Evolutionary conservation across 2,329 filamentous ascomycete species (phyloP), one percentile per base, ranked within the genome.

Genomic region (Curvularia sp.): DNA sequence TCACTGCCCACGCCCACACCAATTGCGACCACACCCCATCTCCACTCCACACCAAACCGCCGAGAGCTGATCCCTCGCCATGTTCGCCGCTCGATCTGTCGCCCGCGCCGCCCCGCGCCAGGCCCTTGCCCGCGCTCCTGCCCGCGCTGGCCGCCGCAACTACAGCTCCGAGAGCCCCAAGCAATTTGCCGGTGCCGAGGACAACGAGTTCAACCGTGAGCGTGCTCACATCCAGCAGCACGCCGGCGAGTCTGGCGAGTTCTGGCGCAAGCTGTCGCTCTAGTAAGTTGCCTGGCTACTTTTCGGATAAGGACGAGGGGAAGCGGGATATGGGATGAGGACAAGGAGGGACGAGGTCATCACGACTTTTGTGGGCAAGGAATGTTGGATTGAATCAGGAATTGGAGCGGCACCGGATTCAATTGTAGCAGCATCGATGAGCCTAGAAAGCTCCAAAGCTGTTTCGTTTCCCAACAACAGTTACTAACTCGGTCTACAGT

Each of bases 131-230:
- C 86, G 86, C 75, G 80, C 81, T 52, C 78, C 82, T 64, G 69
- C 86, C 70, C 89, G 91, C 84, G 70, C 86, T 70, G 89, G 91
- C 84, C 70, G 69, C 63, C 88, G 90, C 79, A 89, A 89, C 72
- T 85, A 92, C 73, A 89, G 88, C 77, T 88, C 86, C 82, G 83
- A 85, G 71, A 78, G 81, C 64, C 75, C 79, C 66, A 83, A 84
- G 71, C 81, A 79, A 71, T 83, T 91, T 72, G 73, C 78, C 47
- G 87, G 89, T 73, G 77, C 84, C 58, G 84, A 84, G 78, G 91
- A 97, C 83, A 98, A 96, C 82, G 88, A 88, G 75, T 99, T 98
- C 86, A 89, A 96, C 84, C 89, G 90, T 75, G 95, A 99, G 86
- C 88, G 95, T 78, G 84, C 88, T 78, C 91, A 90, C 74, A 91